Percentiles rank a stretch among this genome's conserved stretches.
Evolutionary conservation across 1,139 yeast species (phyloP).

Genomic region (Lodderomyces beijingensis): DNA sequence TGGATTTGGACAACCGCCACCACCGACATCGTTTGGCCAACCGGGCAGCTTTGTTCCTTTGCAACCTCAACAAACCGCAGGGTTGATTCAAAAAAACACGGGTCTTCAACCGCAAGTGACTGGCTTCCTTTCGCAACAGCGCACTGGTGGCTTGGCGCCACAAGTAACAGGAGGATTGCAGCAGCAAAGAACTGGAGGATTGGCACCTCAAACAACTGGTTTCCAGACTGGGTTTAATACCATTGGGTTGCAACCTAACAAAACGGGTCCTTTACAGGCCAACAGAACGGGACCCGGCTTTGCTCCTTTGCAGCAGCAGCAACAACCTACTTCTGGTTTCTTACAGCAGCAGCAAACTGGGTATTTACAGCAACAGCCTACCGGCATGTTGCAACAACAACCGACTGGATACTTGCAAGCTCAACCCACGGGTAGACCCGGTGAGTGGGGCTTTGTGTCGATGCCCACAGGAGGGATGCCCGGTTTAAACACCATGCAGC

Average conservation of each 20-base stretch:
- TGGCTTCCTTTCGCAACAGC: constrained; percentile 30
- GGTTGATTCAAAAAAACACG: constrained; percentile 40
- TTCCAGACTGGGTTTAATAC: constrained; percentile 24
- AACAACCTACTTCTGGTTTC: constrained; percentile 20
- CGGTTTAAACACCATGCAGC: constrained; percentile 70
- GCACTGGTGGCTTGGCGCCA: constrained; percentile 23
- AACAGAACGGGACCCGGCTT: constrained; percentile 23
- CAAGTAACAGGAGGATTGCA: constrained; percentile 16
- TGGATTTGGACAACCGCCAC: constrained; percentile 11
- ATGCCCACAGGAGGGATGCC: constrained; percentile 73
- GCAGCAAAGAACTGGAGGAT: constrained; percentile 31
- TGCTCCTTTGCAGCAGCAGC: constrained; percentile 22
- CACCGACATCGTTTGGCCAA: constrained; percentile 23
- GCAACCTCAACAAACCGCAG: constrained; percentile 47
- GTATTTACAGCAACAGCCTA: constrained; percentile 28
- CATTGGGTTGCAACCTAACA: constrained; percentile 29
- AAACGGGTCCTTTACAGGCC: constrained; percentile 14
- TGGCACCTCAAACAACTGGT: constrained; percentile 19
- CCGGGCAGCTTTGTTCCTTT: constrained; percentile 40
- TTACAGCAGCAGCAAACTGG: constrained; percentile 27
- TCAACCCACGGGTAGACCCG: constrained; percentile 71
- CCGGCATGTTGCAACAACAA: constrained; percentile 39
- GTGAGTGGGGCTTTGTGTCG: constrained; percentile 79
- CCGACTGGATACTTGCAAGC: constrained; percentile 39
- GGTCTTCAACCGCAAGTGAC: constrained; percentile 31